phyloP scores from a whole-genome alignment of 306 rosid genomes.

The Hippophae gyantsensis region DNA sequence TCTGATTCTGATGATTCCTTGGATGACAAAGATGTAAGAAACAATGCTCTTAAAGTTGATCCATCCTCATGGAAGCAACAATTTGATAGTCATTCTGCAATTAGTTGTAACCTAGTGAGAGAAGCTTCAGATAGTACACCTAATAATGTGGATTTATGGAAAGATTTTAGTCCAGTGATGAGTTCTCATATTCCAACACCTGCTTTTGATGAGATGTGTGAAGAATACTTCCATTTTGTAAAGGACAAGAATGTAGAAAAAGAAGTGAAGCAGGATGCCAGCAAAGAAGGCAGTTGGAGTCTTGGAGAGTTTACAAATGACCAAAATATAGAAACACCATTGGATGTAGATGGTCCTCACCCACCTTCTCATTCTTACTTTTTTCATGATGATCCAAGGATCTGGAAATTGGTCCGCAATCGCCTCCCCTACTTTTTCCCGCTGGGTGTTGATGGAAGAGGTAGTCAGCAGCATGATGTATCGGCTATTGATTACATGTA shows the following conservation, averaged over 20 bases:
- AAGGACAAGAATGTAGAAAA: conserved; percentile 25
- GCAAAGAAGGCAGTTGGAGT: conserved; percentile 5
- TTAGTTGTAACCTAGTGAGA: conserved; percentile 22
- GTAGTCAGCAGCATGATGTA: conserved; percentile 36
- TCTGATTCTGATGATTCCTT: conserved; percentile 61
- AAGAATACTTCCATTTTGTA: conserved; percentile 44
- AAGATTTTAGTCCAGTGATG: conserved; percentile 46
- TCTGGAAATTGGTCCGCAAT: conserved; percentile 46
- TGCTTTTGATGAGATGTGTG: conserved; percentile 61
- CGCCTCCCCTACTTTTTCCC: conserved; percentile 58
- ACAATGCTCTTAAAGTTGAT: conserved; percentile 11
- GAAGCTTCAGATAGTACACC: conserved; percentile 12
- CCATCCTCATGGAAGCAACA: conserved; percentile 19
- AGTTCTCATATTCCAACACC: conserved; percentile 59
- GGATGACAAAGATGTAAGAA: conserved; percentile 19
- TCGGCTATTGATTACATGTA: conserved; percentile 80
- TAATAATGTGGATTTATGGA: conserved; percentile 48
- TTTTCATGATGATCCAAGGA: conserved; percentile 57
- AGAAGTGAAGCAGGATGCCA: conserved; percentile 15
- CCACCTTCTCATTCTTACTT: conserved; percentile 69
- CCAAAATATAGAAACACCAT: conserved; percentile 29
- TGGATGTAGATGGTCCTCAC: conserved; percentile 33
- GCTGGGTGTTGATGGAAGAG: conserved; percentile 33
- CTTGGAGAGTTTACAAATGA: conserved; percentile 19
- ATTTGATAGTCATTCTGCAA: conserved; percentile 8